phyloP scores from a whole-genome alignment of 2,329 filamentous ascomycete species.

The Fusarium hostae region DNA sequence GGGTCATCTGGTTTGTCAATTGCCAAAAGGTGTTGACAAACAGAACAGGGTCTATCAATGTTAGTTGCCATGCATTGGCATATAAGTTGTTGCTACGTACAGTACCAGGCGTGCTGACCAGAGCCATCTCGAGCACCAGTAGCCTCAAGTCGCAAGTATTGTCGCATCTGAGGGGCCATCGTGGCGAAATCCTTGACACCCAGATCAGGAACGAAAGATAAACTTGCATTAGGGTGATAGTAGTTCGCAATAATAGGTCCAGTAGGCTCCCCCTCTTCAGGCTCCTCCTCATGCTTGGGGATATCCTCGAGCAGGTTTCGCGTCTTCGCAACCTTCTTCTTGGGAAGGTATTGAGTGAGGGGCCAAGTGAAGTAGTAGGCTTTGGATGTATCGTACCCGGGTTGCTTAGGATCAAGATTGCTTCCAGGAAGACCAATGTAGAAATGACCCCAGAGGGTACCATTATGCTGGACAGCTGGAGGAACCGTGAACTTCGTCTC shows the following conservation, averaged over 20 bases:
- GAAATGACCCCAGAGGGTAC: constrained; percentile 94
- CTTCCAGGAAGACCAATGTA: constrained; percentile 83
- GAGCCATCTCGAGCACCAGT: constrained; percentile 84
- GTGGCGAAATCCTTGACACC: constrained; percentile 74
- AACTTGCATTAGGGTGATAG: constrained; percentile 94
- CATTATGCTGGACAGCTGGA: constrained; percentile 84
- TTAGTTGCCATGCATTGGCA: constrained; percentile 23
- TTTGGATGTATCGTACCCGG: constrained; percentile 76
- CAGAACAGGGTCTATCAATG: constrained; percentile 72
- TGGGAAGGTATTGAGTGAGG: constrained; percentile 87
- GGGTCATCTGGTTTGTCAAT: constrained; percentile 87
- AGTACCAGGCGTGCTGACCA: constrained; percentile 93
- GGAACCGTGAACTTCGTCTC: constrained; percentile 84
- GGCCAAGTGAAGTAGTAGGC: constrained; percentile 88
- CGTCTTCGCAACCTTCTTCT: constrained; percentile 90
- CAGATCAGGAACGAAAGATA: constrained; percentile 85
- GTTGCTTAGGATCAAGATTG: constrained; percentile 77
- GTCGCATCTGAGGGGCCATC: constrained; percentile 78
- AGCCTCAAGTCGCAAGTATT: constrained; percentile 82
- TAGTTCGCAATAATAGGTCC: constrained; percentile 83
- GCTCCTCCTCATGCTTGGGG: constrained; percentile 54
- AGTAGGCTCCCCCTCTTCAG: constrained; percentile 63
- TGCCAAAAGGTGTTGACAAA: constrained; percentile 99
- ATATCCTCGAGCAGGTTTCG: constrained; percentile 80
- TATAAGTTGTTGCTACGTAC: constrained; percentile 47